These are phyloP conservation scores for Macrotyloma uniflorum DNA, from an alignment of 306 rosid species.

Conservation along the genomic window DNA sequence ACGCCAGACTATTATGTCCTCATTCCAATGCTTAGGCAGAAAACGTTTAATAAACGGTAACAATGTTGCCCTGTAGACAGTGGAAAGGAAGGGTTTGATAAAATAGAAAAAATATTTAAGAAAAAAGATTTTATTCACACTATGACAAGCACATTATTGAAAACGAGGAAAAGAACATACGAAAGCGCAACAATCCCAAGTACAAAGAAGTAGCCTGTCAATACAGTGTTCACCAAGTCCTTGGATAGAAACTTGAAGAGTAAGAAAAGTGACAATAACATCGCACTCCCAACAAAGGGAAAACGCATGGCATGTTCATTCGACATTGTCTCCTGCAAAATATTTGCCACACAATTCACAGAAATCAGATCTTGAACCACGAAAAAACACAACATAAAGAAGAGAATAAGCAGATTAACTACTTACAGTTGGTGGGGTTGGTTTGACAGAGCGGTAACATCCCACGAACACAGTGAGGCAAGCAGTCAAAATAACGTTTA, in stretches of 20 bases:
- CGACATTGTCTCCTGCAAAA: constrained; percentile 97
- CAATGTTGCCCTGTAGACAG: constrained; percentile 80
- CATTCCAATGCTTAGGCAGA: constrained; percentile 83
- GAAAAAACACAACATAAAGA: neutral
- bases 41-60: constrained; percentile 82
- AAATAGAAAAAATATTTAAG: neutral
- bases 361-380: neutral
- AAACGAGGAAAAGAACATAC: constrained; percentile 56
- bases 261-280: constrained; percentile 90
- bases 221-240: constrained; percentile 97
- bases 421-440: constrained; percentile 94
- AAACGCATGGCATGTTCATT: constrained; percentile 99
- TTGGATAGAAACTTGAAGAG: constrained; percentile 97
- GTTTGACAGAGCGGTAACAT: constrained; percentile 94
- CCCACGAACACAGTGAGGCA: constrained; percentile 90
- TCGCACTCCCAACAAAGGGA: constrained; percentile 99
- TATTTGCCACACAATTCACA: constrained; percentile 21
- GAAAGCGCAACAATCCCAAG: constrained; percentile 97
- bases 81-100: constrained; percentile 30
- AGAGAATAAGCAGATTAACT: neutral
- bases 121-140: constrained; percentile 9
- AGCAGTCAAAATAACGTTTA: constrained; percentile 90
- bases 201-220: constrained; percentile 92
- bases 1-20: constrained; percentile 66
- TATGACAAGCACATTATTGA: neutral